These are phyloP conservation scores for Leccinum disarticulatum DNA, from an alignment of 768 basidiomycete species.

Conservation along the genomic window DNA sequence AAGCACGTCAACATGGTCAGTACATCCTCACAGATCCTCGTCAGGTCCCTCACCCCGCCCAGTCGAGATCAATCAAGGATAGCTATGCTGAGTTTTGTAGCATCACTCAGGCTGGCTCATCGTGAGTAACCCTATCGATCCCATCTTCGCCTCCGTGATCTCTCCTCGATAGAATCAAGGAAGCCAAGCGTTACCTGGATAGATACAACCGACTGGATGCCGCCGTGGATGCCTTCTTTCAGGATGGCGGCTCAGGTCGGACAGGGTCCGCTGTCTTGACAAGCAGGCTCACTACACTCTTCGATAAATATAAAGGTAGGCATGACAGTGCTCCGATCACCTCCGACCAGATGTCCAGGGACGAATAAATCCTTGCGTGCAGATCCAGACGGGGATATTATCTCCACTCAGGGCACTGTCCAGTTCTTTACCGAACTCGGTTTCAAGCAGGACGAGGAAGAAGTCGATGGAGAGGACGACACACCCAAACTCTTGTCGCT, in stretches of 20 bases:
- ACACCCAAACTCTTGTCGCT: constrained; percentile 73
- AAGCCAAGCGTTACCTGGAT: constrained; percentile 69
- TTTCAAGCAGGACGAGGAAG: constrained; percentile 39
- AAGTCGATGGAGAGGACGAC: constrained; percentile 71
- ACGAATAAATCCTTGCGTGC: constrained; percentile 3
- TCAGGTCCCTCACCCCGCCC: neutral
- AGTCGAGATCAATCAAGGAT: constrained; percentile 39
- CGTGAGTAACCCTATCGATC: constrained; percentile 47
- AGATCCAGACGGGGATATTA: constrained; percentile 63
- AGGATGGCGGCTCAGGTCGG: constrained; percentile 34
- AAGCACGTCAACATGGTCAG: constrained; percentile 25
- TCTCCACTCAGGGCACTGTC: constrained; percentile 79
- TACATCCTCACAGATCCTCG: neutral
- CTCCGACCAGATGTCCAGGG: neutral
- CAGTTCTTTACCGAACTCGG: constrained; percentile 50
- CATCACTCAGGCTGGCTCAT: constrained; percentile 69
- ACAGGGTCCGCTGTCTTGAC: constrained; percentile 39
- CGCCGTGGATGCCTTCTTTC: constrained; percentile 75
- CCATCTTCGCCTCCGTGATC: constrained; percentile 6
- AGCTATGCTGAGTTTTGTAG: constrained; percentile 57
- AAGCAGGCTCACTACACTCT: constrained; percentile 55
- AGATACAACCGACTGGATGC: constrained; percentile 67
- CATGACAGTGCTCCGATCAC: constrained; percentile 4
- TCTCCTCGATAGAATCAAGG: constrained; percentile 35
- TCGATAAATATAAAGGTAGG: constrained; percentile 69